Evolutionary conservation across 225 moss, liverwort and hornwort genomes (phyloP).

Genomic region (Marchantia polymorpha): DNA sequence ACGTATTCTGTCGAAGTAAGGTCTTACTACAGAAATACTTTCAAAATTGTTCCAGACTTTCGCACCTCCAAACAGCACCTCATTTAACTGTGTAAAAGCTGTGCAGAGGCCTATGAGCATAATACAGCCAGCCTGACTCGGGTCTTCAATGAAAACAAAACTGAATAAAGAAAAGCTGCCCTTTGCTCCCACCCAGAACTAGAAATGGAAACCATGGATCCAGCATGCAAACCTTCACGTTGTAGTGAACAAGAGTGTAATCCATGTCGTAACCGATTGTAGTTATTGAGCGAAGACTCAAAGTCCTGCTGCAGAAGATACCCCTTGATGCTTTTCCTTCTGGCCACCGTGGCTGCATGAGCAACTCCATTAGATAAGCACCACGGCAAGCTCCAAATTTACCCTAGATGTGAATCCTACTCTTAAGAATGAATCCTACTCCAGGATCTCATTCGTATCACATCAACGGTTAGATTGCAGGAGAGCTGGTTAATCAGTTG

Average conservation of each 20-base stretch:
- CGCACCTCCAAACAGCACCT: too few species aligned
- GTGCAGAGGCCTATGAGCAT: too few species aligned
- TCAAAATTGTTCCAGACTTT: too few species aligned
- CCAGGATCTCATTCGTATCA: too few species aligned
- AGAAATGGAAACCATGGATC: neutral
- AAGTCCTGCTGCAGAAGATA: constrained; percentile 84
- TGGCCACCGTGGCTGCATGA: constrained; percentile 69
- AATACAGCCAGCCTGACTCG: too few species aligned
- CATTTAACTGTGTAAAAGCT: too few species aligned
- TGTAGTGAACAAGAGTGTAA: constrained; percentile 88
- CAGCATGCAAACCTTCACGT: constrained; percentile 53
- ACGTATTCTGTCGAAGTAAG: neutral
- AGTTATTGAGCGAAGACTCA: constrained; percentile 79
- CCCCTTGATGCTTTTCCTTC: constrained; percentile 79
- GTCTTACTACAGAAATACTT: too few species aligned
- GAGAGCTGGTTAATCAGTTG: too few species aligned
- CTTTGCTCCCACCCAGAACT: neutral
- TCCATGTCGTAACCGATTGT: constrained; percentile 97
- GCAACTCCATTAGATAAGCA: neutral
- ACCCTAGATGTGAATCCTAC: neutral
- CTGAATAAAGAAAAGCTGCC: neutral
- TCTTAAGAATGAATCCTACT: neutral
- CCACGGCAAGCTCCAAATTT: neutral
- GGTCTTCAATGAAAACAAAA: neutral
- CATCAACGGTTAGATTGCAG: too few species aligned